Evolutionary conservation across 139 green algal species (phyloP), one percentile per base, ranked within the genome.

Genomic region (Ostreobium quekettii): DNA sequence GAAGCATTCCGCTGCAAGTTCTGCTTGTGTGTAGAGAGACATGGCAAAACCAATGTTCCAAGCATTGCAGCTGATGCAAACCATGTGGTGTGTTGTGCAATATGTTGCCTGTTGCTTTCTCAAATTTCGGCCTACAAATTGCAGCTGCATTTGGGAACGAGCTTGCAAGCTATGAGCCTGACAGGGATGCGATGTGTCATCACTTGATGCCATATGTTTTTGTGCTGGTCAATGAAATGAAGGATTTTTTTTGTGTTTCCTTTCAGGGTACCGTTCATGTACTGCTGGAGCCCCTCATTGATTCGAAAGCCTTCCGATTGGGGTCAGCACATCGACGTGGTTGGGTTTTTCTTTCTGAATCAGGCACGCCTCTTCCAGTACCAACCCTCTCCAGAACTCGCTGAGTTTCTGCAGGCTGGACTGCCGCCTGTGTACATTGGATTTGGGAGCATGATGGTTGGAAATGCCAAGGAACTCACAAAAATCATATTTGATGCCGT

Each of bases 281-380:
- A 88, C 74, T 79, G 84, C 49, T 88, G 78, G 76, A 82, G 71
- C 42, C 72, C 77, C 1, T 47, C 61, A 0, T 68, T 91, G n/a
- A 67, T 85, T 35, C 76, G 74, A 24, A 83, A 85, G 29, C 84
- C 81, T 3, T 53, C 48, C 2, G 84, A 90, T 70, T 91, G 85
- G 85, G 68, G 69, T 1, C 22, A 33, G 5, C 48, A 82, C 48
- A 76, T 80, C 38, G 78, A 90, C 33, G 80, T 91, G 38, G 73
- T 78, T 1, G 79, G 79, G 4, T 87, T 86, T 67, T 80, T 77
- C 48, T 82, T 80, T 30, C 64, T 87, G 22, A 71, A 85, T 47
- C 46, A 82, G 36, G 71, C 62, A 64, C 7, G 47, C 47, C 11
- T 48, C 35, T 30, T 76, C 60, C 60, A 64, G 19, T 83, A 83